Evolutionary conservation across 805 yeast genomes (phyloP).

Genomic region (Saccharomycopsis malanga): DNA sequence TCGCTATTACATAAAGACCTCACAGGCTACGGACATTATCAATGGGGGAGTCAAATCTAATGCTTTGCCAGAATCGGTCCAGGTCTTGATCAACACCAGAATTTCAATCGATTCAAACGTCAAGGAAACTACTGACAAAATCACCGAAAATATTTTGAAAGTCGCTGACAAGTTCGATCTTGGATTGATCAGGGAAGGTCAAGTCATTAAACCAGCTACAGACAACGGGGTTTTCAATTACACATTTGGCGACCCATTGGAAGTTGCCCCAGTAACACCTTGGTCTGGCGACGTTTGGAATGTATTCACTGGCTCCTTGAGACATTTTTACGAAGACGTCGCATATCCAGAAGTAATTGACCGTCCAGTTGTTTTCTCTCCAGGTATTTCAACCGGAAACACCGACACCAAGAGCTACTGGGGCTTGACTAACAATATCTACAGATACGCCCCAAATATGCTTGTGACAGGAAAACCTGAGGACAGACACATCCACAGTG

Average conservation of each 20-base stretch:
- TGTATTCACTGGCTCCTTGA: constrained; percentile 54
- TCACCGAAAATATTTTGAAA: constrained; percentile 30
- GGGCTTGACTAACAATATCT: constrained; percentile 54
- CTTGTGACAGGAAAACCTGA: neutral
- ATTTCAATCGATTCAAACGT: constrained; percentile 50
- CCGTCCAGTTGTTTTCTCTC: constrained; percentile 38
- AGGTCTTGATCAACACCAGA: constrained; percentile 55
- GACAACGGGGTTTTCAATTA: constrained; percentile 31
- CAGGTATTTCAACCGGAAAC: constrained; percentile 58
- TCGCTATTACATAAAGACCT: constrained; percentile 43
- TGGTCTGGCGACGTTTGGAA: constrained; percentile 42
- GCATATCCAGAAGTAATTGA: constrained; percentile 33
- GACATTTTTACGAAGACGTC: constrained; percentile 54
- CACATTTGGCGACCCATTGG: constrained; percentile 28
- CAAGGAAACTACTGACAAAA: constrained; percentile 35
- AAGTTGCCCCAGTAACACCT: constrained; percentile 53
- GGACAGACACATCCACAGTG: constrained; percentile 44
- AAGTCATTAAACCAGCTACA: neutral
- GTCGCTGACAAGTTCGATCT: constrained; percentile 42
- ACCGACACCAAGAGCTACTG: constrained; percentile 67
- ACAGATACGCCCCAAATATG: constrained; percentile 44
- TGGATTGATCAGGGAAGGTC: constrained; percentile 36
- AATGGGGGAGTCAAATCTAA: constrained; percentile 70
- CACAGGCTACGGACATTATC: constrained; percentile 63
- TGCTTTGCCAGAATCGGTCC: constrained; percentile 63